Evolutionary conservation across 495 filamentous ascomycete species (phyloP), one percentile per base, ranked within the genome.

Genomic region (Pseudevernia furfuracea): DNA sequence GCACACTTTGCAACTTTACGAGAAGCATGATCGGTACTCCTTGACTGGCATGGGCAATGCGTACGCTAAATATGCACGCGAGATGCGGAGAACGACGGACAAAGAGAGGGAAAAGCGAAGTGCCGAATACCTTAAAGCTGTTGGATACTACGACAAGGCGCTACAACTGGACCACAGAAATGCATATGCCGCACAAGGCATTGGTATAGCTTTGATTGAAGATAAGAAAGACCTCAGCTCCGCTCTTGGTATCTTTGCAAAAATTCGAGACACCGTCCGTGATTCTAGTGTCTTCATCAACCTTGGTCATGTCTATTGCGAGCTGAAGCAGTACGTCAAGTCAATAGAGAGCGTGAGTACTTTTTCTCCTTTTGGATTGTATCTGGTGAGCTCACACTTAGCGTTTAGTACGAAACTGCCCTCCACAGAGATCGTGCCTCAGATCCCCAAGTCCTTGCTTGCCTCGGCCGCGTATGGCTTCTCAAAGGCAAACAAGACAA

Each of bases 131-230:
- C 84, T 86, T 72, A 89, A 89, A 63, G 93, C 94, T 3, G 92
- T 97, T 15, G 95, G 97, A 72, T 97, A 97, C 78, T 98, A 96
- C 72, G 95, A 97, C 73, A 98, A 98, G 77, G 93, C 91, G 32
- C 77, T 98, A 21, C 91, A 94, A 71, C 78, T 97, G 4, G 94
- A 98, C 70, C 85, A 89, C 1, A 89, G 87, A 74, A 97, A 97
- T 67, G 94, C 95, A 1, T 95, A 96, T 71, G 94, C 94, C 0
- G 94, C 95, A 15, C 95, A 98, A 71, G 94, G 95, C 39, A 86
- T 97, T 66, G 94, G 88, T 11, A 97, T 98, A 69, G 91, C 94
- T 4, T 79, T 97, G 53, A 83, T 94, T 0, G 94, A 98, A 71
- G 95, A 97, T 72, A 91, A 87, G 77, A 95, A 91, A 72, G 90